Base-by-base conservation (phyloP, 208 protist genomes). In the Phytomonas francai region DNA sequence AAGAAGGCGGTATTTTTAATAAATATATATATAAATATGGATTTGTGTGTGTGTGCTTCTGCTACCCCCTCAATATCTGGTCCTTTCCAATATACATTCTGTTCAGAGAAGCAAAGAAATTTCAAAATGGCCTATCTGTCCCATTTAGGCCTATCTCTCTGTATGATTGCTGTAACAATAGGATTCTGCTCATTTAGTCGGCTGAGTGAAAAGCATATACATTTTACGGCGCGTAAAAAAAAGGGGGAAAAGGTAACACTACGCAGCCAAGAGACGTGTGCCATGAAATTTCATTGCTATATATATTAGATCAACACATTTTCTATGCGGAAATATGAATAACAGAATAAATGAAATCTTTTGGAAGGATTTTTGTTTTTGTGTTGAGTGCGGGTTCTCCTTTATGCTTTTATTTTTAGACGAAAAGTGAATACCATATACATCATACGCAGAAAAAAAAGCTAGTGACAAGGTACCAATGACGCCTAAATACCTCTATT, bases 251-350 rank as follows among this genome's bases (percentile, higher is more conserved):
- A 54, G 25, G 45, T 54, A 25, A 54, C 45, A 54, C 16, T 54
- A 54, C 6, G 22, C 2, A 54, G 6, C 16, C 8, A 54, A 25
- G 19, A 54, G 45, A 54, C 45, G 6, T 54, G 16, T 54, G 25
- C 19, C 3, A 49, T 54, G 25, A 25, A 54, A 54, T 6, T 12
- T 5, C 25, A 54, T 25, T 54, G 45, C 8, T 12, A 22, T 54
- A 54, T 54, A 25, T 54, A 54, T 54, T 54, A 54, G 45, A 54
- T 54, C 45, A 54, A 54, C 11, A 22, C 19, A 54, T 54, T 54
- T 25, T 5, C 19, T 54, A 54, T 54, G 45, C 16, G 5, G 25
- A 25, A 25, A 54, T 25, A 54, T 54, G 45, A 9, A 54, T 22
- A 54, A 54, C 25, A 54, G 22, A 54, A 54, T 1, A 5, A 54